phyloP scores from a whole-genome alignment of 2,329 filamentous ascomycete genomes.

The Ophiostoma montium region DNA sequence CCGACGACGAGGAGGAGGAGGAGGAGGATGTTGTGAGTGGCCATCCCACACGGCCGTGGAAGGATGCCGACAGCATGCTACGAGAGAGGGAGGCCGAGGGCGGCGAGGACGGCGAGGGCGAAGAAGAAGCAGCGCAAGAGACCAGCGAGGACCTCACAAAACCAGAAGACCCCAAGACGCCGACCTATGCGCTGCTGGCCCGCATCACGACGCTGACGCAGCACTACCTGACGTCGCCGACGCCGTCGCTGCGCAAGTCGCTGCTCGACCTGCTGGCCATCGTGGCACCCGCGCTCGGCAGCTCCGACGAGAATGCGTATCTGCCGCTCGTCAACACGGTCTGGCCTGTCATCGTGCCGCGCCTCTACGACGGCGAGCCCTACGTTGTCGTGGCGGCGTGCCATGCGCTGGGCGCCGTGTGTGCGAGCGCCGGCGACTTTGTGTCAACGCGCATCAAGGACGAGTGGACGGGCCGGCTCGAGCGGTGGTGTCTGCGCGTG shows the following conservation, averaged over 20 bases:
- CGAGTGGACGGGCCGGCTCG: slow-evolving; percentile 41
- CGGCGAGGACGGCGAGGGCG: slow-evolving; percentile 17
- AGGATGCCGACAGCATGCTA: slow-evolving; percentile 17
- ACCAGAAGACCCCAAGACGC: slow-evolving; percentile 43
- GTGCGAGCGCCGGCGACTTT: slow-evolving; percentile 64
- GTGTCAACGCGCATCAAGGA: slow-evolving; percentile 60
- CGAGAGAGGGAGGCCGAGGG: slow-evolving; percentile 14
- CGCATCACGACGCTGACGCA: slow-evolving; percentile 75
- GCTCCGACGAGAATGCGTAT: slow-evolving; percentile 66
- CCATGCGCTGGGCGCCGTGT: slow-evolving; percentile 53
- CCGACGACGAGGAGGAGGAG: slow-evolving; percentile 15
- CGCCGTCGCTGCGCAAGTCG: slow-evolving; percentile 61
- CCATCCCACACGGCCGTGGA: slow-evolving; percentile 25
- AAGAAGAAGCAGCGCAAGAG: slow-evolving; percentile 17
- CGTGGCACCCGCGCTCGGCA: slow-evolving; percentile 56
- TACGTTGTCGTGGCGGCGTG: slow-evolving; percentile 59
- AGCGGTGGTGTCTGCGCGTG: slow-evolving; percentile 21
- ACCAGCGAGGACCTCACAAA: slow-evolving; percentile 18
- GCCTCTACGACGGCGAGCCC: slow-evolving; percentile 51
- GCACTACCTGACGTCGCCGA: slow-evolving; percentile 78
- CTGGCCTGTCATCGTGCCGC: slow-evolving; percentile 69
- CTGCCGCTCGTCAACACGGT: slow-evolving; percentile 79
- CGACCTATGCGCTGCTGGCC: slow-evolving; percentile 67
- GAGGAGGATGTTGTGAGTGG: slow-evolving; percentile 11
- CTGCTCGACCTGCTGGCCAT: slow-evolving; percentile 65